phyloP scores from a whole-genome alignment of 371 early-diverging fungal species.

The Funneliformis caledonium region DNA sequence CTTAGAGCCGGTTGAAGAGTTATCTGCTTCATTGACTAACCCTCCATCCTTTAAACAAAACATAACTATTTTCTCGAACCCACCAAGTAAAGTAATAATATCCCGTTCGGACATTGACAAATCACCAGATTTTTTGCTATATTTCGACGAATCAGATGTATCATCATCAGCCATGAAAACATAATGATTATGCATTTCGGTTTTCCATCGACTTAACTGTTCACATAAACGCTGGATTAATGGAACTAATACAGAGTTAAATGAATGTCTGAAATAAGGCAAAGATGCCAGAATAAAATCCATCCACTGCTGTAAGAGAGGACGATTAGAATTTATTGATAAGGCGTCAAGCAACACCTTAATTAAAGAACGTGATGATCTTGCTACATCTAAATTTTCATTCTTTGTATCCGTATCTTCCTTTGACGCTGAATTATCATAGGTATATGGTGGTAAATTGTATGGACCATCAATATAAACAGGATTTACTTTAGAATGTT shows the following conservation, averaged over 20 bases:
- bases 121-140: constrained; percentile 7
- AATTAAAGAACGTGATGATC: constrained; percentile 57
- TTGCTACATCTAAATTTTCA: neutral
- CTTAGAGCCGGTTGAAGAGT: constrained; percentile 24
- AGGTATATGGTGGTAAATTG: neutral
- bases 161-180: neutral
- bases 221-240: constrained; percentile 68
- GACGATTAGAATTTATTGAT: constrained; percentile 60
- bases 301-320: constrained; percentile 77
- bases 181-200: constrained; percentile 45
- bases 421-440: neutral
- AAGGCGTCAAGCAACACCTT: constrained; percentile 69
- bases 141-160: neutral
- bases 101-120: constrained; percentile 53
- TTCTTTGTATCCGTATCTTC: constrained; percentile 1
- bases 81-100: constrained; percentile 62
- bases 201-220: constrained; percentile 58
- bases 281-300: constrained; percentile 72
- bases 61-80: constrained; percentile 66
- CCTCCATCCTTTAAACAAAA: constrained; percentile 58
- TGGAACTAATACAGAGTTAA: constrained; percentile 64
- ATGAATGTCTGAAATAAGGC: constrained; percentile 65
- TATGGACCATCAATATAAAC: neutral
- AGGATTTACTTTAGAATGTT: neutral
- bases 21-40: constrained; percentile 42